phyloP scores from a whole-genome alignment of 1,284 basidiomycete species.

The Nidula niveotomentosa region DNA sequence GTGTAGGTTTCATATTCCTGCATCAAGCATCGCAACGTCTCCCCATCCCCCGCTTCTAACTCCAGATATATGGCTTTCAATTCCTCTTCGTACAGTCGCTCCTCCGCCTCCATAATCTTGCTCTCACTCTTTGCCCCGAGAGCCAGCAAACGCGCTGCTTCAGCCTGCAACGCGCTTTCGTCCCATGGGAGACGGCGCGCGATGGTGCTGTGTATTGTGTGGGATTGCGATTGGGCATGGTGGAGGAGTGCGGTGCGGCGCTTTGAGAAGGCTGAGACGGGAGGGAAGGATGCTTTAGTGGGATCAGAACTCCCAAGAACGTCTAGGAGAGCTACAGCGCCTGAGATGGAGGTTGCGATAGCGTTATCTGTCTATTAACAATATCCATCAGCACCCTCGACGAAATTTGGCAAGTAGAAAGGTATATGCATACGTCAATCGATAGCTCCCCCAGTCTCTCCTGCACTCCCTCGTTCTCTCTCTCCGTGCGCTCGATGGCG shows the following conservation, averaged over 20 bases:
- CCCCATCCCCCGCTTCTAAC: neutral
- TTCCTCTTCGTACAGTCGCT: neutral
- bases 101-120: neutral
- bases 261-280: neutral
- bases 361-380: neutral
- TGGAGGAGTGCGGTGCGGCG: neutral
- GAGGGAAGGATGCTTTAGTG: neutral
- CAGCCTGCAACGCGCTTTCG: neutral
- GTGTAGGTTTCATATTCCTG: neutral
- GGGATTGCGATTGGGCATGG: neutral
- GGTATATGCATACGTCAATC: conserved; percentile 10
- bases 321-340: neutral
- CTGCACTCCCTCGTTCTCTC: conserved; percentile 10
- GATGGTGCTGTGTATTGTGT: neutral
- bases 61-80: neutral
- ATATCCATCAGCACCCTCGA: neutral
- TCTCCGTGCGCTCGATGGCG: conserved; percentile 15
- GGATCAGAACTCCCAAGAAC: no score
- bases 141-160: neutral
- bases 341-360: neutral
- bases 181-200: neutral
- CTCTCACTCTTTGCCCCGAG: neutral
- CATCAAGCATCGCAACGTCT: neutral
- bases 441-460: conserved; percentile 20
- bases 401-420: neutral